phyloP scores from a whole-genome alignment of 148 eudicot species.

The Silene uniflora region DNA sequence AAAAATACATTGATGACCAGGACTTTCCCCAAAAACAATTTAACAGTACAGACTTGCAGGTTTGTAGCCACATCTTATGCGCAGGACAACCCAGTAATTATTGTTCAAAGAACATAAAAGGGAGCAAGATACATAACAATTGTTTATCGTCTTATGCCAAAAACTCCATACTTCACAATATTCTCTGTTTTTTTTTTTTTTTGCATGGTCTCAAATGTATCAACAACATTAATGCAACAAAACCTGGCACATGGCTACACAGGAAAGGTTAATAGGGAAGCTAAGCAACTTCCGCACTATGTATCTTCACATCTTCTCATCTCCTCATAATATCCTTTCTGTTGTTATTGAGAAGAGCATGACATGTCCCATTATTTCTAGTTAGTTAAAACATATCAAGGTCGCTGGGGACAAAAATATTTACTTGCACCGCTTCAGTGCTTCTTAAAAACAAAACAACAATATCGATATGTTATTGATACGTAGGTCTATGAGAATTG shows the following conservation, averaged over 20 bases:
- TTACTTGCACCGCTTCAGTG: background rate
- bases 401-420: background rate
- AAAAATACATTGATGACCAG: background rate
- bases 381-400: background rate
- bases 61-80: background rate
- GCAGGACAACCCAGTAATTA: background rate
- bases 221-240: background rate
- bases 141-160: slow-evolving; percentile 6
- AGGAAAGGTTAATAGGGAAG: background rate
- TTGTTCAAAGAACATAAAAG: slow-evolving; percentile 7
- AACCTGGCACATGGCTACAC: background rate
- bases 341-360: background rate
- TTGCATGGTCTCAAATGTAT: background rate
- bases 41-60: slow-evolving; percentile 4
- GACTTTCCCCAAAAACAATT: background rate
- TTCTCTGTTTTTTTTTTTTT: background rate
- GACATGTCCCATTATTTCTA: background rate
- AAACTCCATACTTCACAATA: background rate
- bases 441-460: background rate
- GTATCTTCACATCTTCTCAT: background rate
- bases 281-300: background rate
- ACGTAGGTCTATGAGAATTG: background rate
- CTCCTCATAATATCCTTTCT: background rate
- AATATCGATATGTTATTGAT: background rate
- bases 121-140: background rate